phyloP scores from a whole-genome alignment of 345 rosid species.

The Tarenaya hassleriana region DNA sequence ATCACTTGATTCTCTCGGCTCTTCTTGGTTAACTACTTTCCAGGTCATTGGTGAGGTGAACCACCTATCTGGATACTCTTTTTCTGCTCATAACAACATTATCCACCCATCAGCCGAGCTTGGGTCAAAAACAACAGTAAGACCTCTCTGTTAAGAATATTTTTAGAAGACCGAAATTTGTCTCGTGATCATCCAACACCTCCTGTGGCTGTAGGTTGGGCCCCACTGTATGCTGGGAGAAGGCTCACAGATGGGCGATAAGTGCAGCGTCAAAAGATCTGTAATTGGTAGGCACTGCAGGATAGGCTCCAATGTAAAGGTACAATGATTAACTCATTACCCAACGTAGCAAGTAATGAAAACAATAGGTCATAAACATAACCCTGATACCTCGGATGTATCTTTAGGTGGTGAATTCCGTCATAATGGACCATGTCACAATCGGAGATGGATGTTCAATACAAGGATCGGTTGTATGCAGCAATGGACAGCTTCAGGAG shows the following conservation, averaged over 20 bases:
- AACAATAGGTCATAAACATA: background rate
- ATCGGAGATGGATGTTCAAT: slow-evolving; percentile 89
- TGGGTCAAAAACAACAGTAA: slow-evolving; percentile 85
- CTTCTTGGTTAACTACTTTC: background rate
- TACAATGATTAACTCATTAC: slow-evolving; percentile 26
- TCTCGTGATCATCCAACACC: slow-evolving; percentile 6
- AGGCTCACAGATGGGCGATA: slow-evolving; percentile 95
- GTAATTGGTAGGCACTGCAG: slow-evolving; percentile 94
- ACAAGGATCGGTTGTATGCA: slow-evolving; percentile 88
- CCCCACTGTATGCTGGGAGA: slow-evolving; percentile 90
- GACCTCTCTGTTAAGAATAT: slow-evolving; percentile 20
- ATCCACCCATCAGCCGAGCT: slow-evolving; percentile 75
- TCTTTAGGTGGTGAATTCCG: slow-evolving; percentile 77
- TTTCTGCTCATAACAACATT: slow-evolving; percentile 71
- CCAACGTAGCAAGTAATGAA: background rate
- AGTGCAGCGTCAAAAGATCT: slow-evolving; percentile 93
- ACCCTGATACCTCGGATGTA: slow-evolving; percentile 4
- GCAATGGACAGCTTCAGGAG: slow-evolving; percentile 89
- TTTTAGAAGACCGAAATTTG: background rate
- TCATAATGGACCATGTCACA: slow-evolving; percentile 83
- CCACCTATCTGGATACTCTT: slow-evolving; percentile 75
- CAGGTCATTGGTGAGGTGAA: slow-evolving; percentile 83
- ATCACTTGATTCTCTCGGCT: slow-evolving; percentile 13
- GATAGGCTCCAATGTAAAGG: slow-evolving; percentile 97
- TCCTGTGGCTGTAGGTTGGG: slow-evolving; percentile 57